Conservation (phyloP, 495 filamentous ascomycete species). For the Xylaria palmicola region DNA sequence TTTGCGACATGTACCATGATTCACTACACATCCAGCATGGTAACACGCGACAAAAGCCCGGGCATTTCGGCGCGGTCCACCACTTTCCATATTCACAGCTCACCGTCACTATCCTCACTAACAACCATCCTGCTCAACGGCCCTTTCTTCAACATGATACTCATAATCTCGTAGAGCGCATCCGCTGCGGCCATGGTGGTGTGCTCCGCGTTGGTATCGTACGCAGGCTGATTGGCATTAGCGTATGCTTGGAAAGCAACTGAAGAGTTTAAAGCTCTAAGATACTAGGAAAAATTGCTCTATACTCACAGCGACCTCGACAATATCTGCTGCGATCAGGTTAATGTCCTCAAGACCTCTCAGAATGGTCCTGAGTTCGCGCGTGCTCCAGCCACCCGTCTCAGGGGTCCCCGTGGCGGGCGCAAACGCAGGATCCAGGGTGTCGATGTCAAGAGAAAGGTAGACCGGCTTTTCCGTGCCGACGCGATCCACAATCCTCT, state of each 20-base stretch:
- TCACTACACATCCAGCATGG: not conserved
- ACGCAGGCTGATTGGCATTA: slow-evolving; percentile 60
- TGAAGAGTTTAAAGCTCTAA: not conserved
- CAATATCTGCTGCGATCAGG: slow-evolving; percentile 74
- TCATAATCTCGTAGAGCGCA: slow-evolving; percentile 82
- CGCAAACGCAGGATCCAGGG: slow-evolving; percentile 67
- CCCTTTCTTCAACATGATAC: slow-evolving; percentile 71
- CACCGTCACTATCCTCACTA: slow-evolving; percentile 5
- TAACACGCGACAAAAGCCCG: not conserved
- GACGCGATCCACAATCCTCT: slow-evolving; percentile 59
- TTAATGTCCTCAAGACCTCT: slow-evolving; percentile 69
- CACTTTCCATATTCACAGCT: slow-evolving; percentile 17
- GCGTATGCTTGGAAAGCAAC: not conserved
- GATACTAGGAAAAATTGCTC: not conserved
- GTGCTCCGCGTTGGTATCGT: slow-evolving; percentile 83
- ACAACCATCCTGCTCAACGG: slow-evolving; percentile 33
- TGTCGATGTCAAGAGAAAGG: slow-evolving; percentile 75
- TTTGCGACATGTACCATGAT: too few relatives aligned
- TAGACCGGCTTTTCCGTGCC: slow-evolving; percentile 68
- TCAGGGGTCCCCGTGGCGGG: slow-evolving; percentile 77
- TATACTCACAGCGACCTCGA: slow-evolving; percentile 65
- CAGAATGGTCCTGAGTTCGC: slow-evolving; percentile 71
- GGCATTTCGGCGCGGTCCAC: not conserved
- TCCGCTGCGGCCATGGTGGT: slow-evolving; percentile 84
- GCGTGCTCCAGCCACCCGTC: slow-evolving; percentile 73